Evolutionary conservation across 192 early-diverging fungal genomes (phyloP).

Genomic region (Blastocladiella britannica): DNA sequence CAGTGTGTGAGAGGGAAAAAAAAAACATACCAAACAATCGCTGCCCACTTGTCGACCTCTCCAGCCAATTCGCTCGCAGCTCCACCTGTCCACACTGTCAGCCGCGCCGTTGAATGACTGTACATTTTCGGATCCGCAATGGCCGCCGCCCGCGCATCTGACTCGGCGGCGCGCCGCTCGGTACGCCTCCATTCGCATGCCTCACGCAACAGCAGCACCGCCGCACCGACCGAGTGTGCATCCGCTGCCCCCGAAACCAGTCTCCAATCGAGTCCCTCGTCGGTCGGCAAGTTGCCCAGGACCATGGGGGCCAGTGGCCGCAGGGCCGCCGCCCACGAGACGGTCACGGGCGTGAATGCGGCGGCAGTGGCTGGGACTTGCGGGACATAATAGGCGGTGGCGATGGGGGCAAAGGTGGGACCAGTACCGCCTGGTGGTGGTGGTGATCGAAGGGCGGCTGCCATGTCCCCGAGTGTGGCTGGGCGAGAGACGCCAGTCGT

Average conservation of each 20-base stretch:
- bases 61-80: not conserved
- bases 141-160: not conserved
- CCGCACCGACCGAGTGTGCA: no score
- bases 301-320: conserved; percentile 2
- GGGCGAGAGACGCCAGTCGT: no score
- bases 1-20: no score
- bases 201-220: no score
- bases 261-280: conserved; percentile 6
- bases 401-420: not conserved
- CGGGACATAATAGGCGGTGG: conserved; percentile 4
- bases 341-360: conserved; percentile 1
- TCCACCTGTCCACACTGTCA: not conserved
- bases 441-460: not conserved
- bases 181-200: not conserved
- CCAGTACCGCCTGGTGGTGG: conserved; percentile 1
- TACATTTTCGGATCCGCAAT: not conserved
- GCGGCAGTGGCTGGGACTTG: not conserved
- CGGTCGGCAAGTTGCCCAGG: conserved; percentile 3
- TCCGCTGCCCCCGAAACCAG: not conserved
- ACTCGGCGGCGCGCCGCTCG: not conserved
- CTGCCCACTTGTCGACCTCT: not conserved
- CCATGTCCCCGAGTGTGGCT: no score
- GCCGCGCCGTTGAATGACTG: not conserved
- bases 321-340: conserved; percentile 4
- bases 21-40: not conserved